A percentile compares a stretch with the other conserved stretches of the same genome.
Conservation (phyloP, 169 alveolate genomes). For the Eimeria praecox region DNA sequence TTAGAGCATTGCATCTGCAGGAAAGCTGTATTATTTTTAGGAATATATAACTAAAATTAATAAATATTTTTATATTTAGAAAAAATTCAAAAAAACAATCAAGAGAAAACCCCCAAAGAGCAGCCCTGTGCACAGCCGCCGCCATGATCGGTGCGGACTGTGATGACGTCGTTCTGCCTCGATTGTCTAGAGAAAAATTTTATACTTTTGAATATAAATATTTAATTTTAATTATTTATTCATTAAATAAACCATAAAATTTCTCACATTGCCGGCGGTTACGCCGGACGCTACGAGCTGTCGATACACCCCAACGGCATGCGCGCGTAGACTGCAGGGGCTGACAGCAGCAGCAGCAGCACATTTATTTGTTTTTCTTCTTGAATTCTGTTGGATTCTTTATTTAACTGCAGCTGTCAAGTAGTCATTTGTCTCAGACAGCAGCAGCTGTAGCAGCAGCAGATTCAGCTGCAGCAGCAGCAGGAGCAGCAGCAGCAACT, state of each 20-base stretch:
- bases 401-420: neutral
- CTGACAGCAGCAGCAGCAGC: constrained; percentile 88
- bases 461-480: no score
- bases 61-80: no score
- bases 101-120: neutral
- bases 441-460: constrained; percentile 26
- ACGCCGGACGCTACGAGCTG: constrained; percentile 87
- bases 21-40: no score
- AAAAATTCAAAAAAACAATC: no score
- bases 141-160: neutral
- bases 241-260: constrained; percentile 85
- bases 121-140: neutral
- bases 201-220: neutral
- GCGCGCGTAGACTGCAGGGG: constrained; percentile 89
- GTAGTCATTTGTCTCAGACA: neutral
- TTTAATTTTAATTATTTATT: neutral
- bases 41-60: neutral
- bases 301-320: constrained; percentile 90
- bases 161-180: neutral
- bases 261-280: constrained; percentile 86
- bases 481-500: neutral
- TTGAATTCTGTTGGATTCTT: neutral
- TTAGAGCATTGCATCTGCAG: no score
- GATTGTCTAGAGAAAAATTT: neutral
- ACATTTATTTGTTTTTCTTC: neutral